A percentile compares a stretch with the other conserved stretches of the same genome.
Conservation (phyloP, 2,329 filamentous ascomycete genomes). For the Ceratocystis huliohia region DNA sequence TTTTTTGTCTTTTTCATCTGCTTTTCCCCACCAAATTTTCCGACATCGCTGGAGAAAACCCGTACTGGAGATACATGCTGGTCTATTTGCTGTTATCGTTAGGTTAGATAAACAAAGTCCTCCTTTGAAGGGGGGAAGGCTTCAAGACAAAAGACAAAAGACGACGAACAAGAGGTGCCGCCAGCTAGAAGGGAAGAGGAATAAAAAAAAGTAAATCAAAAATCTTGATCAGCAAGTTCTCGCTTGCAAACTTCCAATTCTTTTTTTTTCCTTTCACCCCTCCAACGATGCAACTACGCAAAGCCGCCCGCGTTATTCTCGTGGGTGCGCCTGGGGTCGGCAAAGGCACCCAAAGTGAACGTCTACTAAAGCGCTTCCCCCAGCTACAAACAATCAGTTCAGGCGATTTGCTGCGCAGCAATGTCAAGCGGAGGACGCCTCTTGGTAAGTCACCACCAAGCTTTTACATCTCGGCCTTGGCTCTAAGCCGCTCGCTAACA, state of each 20-base stretch:
- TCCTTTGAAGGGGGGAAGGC: neutral
- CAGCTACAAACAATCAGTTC: slow-evolving; percentile 87
- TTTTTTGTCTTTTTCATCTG: neutral
- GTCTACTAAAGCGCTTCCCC: slow-evolving; percentile 73
- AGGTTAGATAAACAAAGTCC: neutral
- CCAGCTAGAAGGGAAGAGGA: neutral
- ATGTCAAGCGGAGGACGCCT: slow-evolving; percentile 79
- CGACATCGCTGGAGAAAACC: slow-evolving; percentile 9
- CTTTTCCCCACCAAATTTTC: slow-evolving; percentile 7
- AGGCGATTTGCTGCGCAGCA: slow-evolving; percentile 78
- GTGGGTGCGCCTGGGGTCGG: slow-evolving; percentile 93
- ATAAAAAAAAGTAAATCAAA: neutral
- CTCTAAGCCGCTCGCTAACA: neutral
- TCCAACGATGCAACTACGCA: slow-evolving; percentile 49
- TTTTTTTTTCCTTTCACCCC: neutral
- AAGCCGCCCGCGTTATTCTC: slow-evolving; percentile 84
- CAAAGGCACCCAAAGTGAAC: slow-evolving; percentile 90
- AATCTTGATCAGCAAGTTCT: neutral
- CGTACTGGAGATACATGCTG: neutral
- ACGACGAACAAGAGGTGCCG: too few relatives aligned
- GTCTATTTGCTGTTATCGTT: slow-evolving; percentile 1
- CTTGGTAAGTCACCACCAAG: slow-evolving; percentile 47
- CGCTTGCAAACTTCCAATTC: neutral
- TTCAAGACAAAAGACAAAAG: neutral
- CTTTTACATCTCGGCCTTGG: slow-evolving; percentile 15